A percentile compares a stretch with the other conserved stretches of the same genome.
Conservation (phyloP, 495 filamentous ascomycete species). For the Neurospora sp. region DNA sequence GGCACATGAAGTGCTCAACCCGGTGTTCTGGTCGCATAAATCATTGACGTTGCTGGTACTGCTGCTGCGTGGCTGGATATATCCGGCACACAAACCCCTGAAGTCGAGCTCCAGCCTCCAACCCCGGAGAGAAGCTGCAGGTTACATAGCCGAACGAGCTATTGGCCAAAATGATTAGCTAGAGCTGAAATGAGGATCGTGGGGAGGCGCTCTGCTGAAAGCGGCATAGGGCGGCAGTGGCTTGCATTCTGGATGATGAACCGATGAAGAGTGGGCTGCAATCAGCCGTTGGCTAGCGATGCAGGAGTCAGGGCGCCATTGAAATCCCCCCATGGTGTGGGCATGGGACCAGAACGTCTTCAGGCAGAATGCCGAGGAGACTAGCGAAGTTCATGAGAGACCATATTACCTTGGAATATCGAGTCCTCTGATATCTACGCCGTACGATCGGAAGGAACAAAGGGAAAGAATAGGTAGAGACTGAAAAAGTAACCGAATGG, state of each 20-base stretch:
- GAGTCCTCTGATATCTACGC: neutral
- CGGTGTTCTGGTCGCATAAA: neutral
- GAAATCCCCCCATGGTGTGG: neutral
- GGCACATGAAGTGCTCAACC: neutral
- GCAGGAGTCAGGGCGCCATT: neutral
- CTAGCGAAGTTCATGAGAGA: neutral
- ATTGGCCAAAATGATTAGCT: neutral
- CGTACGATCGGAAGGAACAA: neutral
- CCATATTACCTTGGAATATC: neutral
- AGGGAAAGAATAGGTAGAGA: neutral
- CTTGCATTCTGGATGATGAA: neutral
- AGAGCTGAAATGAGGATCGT: neutral
- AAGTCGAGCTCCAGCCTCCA: neutral
- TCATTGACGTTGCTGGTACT: neutral
- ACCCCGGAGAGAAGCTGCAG: neutral
- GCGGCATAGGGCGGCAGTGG: neutral
- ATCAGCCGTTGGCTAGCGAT: neutral
- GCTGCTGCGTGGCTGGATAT: neutral
- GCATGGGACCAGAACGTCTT: neutral
- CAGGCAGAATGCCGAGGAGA: neutral
- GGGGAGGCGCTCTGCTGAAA: neutral
- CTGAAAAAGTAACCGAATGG: neutral
- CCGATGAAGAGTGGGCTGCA: neutral
- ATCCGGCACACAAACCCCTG: neutral
- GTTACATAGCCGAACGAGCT: neutral